Evolutionary conservation across 768 basidiomycete genomes (phyloP).

Genomic region (Plicaturopsis crispa): DNA sequence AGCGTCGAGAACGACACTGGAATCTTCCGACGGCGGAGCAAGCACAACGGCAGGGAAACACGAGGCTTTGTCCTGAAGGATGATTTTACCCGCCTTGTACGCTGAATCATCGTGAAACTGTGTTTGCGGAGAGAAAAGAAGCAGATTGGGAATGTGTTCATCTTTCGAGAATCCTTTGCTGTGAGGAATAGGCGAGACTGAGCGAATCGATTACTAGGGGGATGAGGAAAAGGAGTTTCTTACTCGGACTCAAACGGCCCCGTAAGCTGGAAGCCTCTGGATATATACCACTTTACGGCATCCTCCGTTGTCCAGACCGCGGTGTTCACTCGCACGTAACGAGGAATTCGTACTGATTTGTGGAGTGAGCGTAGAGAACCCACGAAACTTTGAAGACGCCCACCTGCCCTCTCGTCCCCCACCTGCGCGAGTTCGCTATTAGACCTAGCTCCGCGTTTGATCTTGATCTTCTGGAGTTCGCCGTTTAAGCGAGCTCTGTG

Average conservation of each 20-base stretch:
- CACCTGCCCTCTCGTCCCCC: slow-evolving; percentile 61
- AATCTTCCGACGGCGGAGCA: slow-evolving; percentile 51
- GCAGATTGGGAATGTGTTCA: slow-evolving; percentile 73
- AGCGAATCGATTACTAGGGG: neutral
- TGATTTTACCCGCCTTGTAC: slow-evolving; percentile 75
- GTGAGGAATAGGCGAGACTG: slow-evolving; percentile 1
- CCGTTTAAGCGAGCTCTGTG: slow-evolving; percentile 87
- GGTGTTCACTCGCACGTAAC: slow-evolving; percentile 83
- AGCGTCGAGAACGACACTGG: slow-evolving; percentile 75
- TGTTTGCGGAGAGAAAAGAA: slow-evolving; percentile 63
- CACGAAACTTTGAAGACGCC: slow-evolving; percentile 8
- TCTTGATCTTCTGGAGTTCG: slow-evolving; percentile 80
- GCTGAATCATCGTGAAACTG: slow-evolving; percentile 65
- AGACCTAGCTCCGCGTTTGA: slow-evolving; percentile 61
- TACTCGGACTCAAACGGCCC: slow-evolving; percentile 50
- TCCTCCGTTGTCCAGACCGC: slow-evolving; percentile 58
- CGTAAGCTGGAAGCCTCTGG: slow-evolving; percentile 46
- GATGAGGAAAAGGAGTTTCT: slow-evolving; percentile 12
- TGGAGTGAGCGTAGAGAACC: neutral
- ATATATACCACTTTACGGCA: slow-evolving; percentile 49
- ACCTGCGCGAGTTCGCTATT: slow-evolving; percentile 57
- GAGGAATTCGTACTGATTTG: slow-evolving; percentile 56
- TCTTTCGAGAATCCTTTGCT: slow-evolving; percentile 68
- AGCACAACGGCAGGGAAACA: slow-evolving; percentile 92
- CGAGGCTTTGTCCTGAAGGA: slow-evolving; percentile 96